These are phyloP conservation scores for Lactifluus echinatus DNA, from an alignment of 768 basidiomycete genomes.

Conservation along the genomic window DNA sequence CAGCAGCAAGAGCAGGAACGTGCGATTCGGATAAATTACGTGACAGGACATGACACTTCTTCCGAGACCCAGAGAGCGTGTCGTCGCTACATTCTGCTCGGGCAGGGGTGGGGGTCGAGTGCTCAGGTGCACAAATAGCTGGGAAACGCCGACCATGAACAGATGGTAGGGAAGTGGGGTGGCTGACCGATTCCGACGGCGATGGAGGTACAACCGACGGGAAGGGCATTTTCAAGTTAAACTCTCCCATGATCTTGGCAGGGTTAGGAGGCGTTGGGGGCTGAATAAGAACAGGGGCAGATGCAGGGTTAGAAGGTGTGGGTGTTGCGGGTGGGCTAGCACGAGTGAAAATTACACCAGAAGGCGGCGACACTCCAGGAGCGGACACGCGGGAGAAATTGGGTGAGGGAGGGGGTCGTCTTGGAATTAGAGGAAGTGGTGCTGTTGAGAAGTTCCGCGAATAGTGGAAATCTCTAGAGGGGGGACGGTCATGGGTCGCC, in stretches of 20 bases:
- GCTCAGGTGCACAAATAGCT: slow-evolving; percentile 30
- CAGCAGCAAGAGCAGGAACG: slow-evolving; percentile 13
- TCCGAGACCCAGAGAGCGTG: slow-evolving; percentile 9
- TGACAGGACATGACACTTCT: not conserved
- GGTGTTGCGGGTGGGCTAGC: slow-evolving; percentile 12
- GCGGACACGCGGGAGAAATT: slow-evolving; percentile 21
- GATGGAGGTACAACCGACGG: slow-evolving; percentile 17
- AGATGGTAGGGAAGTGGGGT: slow-evolving; percentile 24
- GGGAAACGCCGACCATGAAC: slow-evolving; percentile 24
- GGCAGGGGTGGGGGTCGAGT: slow-evolving; percentile 38
- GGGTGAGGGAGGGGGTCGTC: slow-evolving; percentile 32
- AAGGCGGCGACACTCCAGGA: not conserved
- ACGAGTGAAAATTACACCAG: slow-evolving; percentile 14
- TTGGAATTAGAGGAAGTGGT: slow-evolving; percentile 57
- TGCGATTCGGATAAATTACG: slow-evolving; percentile 20
- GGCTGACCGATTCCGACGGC: slow-evolving; percentile 21
- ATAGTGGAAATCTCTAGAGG: slow-evolving; percentile 22
- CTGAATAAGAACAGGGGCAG: slow-evolving; percentile 21
- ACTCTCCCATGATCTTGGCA: slow-evolving; percentile 1
- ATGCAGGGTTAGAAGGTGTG: not conserved
- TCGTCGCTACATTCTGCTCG: slow-evolving; percentile 16
- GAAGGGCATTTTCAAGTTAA: slow-evolving; percentile 9
- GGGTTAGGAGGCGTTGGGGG: slow-evolving; percentile 21
- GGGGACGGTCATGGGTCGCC: slow-evolving; percentile 14
- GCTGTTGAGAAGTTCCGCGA: slow-evolving; percentile 45